These are phyloP conservation scores for Peterozyma toletana DNA, from an alignment of 805 yeast species.

Conservation along the genomic window DNA sequence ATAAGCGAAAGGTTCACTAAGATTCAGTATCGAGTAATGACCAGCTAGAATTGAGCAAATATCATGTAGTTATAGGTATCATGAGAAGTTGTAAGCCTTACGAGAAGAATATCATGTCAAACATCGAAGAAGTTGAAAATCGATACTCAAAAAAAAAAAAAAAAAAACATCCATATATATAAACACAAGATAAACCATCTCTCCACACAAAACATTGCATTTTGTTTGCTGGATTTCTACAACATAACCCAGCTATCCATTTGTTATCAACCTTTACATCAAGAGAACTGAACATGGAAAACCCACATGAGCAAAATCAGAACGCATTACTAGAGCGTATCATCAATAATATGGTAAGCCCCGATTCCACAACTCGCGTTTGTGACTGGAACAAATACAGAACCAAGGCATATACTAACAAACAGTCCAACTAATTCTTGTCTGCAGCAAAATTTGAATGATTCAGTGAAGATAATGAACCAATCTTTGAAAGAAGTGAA, in stretches of 20 bases:
- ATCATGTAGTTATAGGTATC: too few species aligned
- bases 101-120: too few species aligned
- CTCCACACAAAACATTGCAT: neutral
- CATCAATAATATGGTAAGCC: conserved; percentile 68
- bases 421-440: too few species aligned
- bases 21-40: too few species aligned
- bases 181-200: neutral
- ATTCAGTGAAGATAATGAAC: conserved; percentile 60
- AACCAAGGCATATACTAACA: too few species aligned
- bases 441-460: conserved; percentile 58
- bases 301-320: conserved; percentile 81
- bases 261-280: neutral
- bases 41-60: too few species aligned
- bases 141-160: neutral
- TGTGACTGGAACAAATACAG: too few species aligned
- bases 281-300: conserved; percentile 48
- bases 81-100: too few species aligned
- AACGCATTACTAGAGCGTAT: conserved; percentile 69
- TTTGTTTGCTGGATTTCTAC: neutral
- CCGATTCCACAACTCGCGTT: neutral
- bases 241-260: conserved; percentile 2
- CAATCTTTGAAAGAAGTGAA: conserved; percentile 54
- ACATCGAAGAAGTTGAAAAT: neutral
- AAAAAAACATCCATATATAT: neutral
- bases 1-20: too few species aligned